phyloP scores from a whole-genome alignment of 2,329 filamentous ascomycete genomes.

The Venturia oleaginea region DNA sequence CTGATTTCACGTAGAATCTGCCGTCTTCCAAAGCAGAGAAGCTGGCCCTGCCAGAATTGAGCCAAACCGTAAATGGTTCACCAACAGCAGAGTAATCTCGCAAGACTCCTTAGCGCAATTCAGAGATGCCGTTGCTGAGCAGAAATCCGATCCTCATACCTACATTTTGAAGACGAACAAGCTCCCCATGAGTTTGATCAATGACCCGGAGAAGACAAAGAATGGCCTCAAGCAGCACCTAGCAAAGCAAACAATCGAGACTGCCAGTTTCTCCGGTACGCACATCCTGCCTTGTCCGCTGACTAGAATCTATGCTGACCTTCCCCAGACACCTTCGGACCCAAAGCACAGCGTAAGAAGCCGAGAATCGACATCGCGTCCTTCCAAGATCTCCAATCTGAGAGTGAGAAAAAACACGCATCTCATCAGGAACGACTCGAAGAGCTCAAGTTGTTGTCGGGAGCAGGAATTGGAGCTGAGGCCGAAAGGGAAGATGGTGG shows the following conservation, averaged over 20 bases:
- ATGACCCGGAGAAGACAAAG: slow-evolving; percentile 51
- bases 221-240: slow-evolving; percentile 87
- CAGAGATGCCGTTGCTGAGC: slow-evolving; percentile 83
- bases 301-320: no score
- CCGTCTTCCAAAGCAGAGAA: slow-evolving; percentile 66
- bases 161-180: slow-evolving; percentile 97
- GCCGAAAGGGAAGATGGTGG: slow-evolving; percentile 33
- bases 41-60: slow-evolving; percentile 78
- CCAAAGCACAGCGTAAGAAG: slow-evolving; percentile 85
- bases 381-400: slow-evolving; percentile 71
- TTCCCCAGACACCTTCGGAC: slow-evolving; percentile 67
- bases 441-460: slow-evolving; percentile 67
- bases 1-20: background rate
- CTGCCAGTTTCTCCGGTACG: slow-evolving; percentile 57
- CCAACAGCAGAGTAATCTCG: slow-evolving; percentile 81
- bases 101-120: slow-evolving; percentile 83
- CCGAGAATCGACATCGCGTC: slow-evolving; percentile 79
- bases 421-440: slow-evolving; percentile 73
- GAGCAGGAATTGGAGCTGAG: slow-evolving; percentile 48
- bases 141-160: slow-evolving; percentile 81
- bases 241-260: slow-evolving; percentile 89
- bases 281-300: no score
- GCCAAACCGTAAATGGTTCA: slow-evolving; percentile 92
- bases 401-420: slow-evolving; percentile 72
- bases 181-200: slow-evolving; percentile 90